Evolutionary conservation across 2,329 filamentous ascomycete genomes (phyloP).

Genomic region (Cladosporium sp.): DNA sequence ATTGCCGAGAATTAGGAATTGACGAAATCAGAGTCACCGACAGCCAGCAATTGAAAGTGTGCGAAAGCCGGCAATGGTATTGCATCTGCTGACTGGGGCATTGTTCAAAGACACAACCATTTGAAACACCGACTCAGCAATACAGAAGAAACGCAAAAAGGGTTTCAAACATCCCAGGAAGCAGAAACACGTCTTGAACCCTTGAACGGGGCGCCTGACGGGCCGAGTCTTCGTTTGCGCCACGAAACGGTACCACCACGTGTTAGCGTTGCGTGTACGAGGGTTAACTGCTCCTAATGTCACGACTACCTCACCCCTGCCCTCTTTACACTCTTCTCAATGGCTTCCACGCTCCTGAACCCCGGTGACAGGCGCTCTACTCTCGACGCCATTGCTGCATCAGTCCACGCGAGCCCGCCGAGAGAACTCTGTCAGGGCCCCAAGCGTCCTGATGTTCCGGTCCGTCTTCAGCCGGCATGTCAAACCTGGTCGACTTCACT

Average conservation of each 20-base stretch:
- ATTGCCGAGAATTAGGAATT: background rate
- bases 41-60: background rate
- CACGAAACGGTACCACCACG: background rate
- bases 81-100: too few relatives aligned
- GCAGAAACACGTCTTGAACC: too few relatives aligned
- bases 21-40: background rate
- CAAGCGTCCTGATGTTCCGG: background rate
- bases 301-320: background rate
- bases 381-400: background rate
- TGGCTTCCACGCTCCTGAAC: background rate
- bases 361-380: background rate
- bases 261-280: background rate
- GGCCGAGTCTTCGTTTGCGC: background rate
- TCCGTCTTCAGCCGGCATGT: background rate
- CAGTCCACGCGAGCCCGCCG: background rate
- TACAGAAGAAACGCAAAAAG: too few relatives aligned
- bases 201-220: background rate
- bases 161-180: too few relatives aligned
- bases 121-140: too few relatives aligned
- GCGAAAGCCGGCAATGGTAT: too few relatives aligned
- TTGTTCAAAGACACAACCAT: too few relatives aligned
- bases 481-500: background rate
- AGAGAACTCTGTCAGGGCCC: too few relatives aligned
- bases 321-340: background rate
- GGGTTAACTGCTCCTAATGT: background rate